A percentile compares a stretch with the other conserved stretches of the same genome.
Conservation (phyloP, 1,284 basidiomycete genomes). For the Irpex sp. region DNA sequence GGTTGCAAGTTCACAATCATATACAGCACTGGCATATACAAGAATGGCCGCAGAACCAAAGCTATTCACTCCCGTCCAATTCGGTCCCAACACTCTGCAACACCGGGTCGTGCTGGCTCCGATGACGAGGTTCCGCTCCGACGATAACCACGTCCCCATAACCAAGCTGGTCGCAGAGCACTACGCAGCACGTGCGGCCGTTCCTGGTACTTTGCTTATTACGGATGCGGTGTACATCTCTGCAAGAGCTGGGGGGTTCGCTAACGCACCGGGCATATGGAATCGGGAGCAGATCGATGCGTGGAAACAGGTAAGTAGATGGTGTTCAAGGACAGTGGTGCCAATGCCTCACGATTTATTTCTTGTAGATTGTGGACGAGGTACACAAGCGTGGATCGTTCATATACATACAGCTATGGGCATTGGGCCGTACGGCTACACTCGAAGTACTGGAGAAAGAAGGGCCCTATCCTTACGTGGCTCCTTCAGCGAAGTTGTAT, state of each 20-base stretch:
- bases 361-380: slow-evolving; percentile 26
- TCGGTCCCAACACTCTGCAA: slow-evolving; percentile 18
- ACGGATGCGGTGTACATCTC: slow-evolving; percentile 44
- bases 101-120: slow-evolving; percentile 49
- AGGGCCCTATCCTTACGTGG: slow-evolving; percentile 28
- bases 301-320: slow-evolving; percentile 40
- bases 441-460: slow-evolving; percentile 24
- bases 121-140: slow-evolving; percentile 37
- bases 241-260: slow-evolving; percentile 33
- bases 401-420: slow-evolving; percentile 47
- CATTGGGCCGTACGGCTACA: slow-evolving; percentile 36
- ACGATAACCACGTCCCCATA: slow-evolving; percentile 23
- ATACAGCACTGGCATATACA: too few species aligned
- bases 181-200: slow-evolving; percentile 25
- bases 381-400: slow-evolving; percentile 32
- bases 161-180: slow-evolving; percentile 36
- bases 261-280: slow-evolving; percentile 41
- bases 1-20: too few species aligned
- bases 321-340: too few species aligned
- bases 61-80: not conserved
- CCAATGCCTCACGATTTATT: too few species aligned
- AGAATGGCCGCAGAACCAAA: not conserved
- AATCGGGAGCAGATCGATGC: slow-evolving; percentile 38
- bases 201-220: slow-evolving; percentile 44
- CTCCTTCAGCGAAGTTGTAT: slow-evolving; percentile 41